These are phyloP conservation scores for Domatiomyces globalis DNA, from an alignment of 2,329 filamentous ascomycete genomes.

Conservation along the genomic window DNA sequence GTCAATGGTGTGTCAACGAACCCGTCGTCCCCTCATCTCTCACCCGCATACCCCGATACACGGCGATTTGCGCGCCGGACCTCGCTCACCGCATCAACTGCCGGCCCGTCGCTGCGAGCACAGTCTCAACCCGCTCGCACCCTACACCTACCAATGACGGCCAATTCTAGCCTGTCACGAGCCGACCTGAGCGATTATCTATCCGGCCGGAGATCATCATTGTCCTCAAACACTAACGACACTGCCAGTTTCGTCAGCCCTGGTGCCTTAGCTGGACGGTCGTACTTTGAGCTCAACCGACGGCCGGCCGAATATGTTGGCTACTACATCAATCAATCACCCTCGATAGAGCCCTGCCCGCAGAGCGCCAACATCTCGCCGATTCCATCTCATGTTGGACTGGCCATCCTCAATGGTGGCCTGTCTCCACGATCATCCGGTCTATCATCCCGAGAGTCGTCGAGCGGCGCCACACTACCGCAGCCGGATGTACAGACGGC, in stretches of 20 bases:
- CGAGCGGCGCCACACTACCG: not conserved
- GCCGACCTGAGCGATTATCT: conserved; percentile 23
- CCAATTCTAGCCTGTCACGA: conserved; percentile 20
- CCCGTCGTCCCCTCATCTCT: conserved; percentile 32
- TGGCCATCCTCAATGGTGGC: conserved; percentile 27
- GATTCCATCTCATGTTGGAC: conserved; percentile 25
- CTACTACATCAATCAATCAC: conserved; percentile 33
- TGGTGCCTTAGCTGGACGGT: conserved; percentile 1
- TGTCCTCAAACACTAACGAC: conserved; percentile 17
- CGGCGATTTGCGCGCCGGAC: conserved; percentile 33
- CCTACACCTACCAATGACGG: conserved; percentile 21
- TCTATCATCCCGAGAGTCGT: not conserved
- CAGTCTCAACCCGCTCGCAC: conserved; percentile 37
- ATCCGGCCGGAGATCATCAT: conserved; percentile 22
- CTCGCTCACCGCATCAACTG: conserved; percentile 29
- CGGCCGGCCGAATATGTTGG: conserved; percentile 31
- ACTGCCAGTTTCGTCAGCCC: conserved; percentile 5
- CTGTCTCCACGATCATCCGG: conserved; percentile 20
- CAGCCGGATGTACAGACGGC: conserved; percentile 1
- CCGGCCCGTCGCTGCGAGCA: conserved; percentile 30
- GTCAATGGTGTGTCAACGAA: conserved; percentile 30
- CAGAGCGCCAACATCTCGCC: conserved; percentile 27
- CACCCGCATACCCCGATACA: conserved; percentile 27
- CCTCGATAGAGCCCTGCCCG: conserved; percentile 29
- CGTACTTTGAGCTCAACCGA: conserved; percentile 23